These are phyloP conservation scores for Murraya koenigii DNA, from an alignment of 345 rosid species.

Conservation along the genomic window DNA sequence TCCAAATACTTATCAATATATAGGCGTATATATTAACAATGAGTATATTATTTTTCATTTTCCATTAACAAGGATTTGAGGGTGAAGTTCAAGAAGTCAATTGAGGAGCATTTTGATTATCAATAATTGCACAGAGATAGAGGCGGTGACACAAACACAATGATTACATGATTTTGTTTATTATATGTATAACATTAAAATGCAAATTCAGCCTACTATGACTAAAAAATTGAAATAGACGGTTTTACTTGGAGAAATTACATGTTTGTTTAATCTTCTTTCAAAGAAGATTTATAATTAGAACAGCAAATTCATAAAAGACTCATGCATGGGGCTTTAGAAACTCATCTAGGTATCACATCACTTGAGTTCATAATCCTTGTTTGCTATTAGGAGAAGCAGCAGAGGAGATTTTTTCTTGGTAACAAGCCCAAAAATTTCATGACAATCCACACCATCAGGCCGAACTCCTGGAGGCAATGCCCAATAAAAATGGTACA, in stretches of 20 bases:
- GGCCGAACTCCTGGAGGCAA: no score
- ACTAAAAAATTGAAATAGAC: neutral
- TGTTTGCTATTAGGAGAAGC: no score
- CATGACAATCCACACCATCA: no score
- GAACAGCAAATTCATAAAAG: neutral
- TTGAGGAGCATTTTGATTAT: conserved; percentile 3
- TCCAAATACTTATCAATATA: no score
- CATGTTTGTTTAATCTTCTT: neutral
- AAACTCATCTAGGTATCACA: neutral
- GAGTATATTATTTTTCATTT: neutral
- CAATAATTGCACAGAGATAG: neutral
- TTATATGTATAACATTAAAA: neutral
- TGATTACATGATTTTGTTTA: conserved; percentile 21
- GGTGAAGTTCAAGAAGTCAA: conserved; percentile 22
- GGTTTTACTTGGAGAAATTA: neutral
- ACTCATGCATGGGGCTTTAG: neutral
- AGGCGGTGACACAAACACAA: neutral
- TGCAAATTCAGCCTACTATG: neutral
- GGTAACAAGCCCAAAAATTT: no score
- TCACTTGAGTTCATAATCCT: neutral
- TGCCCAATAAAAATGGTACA: no score
- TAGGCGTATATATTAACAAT: no score
- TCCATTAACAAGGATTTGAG: conserved; percentile 30
- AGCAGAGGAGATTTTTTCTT: no score
- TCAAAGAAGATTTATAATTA: neutral